Base-by-base conservation (phyloP, 495 filamentous ascomycete species). In the Neurospora sp. region DNA sequence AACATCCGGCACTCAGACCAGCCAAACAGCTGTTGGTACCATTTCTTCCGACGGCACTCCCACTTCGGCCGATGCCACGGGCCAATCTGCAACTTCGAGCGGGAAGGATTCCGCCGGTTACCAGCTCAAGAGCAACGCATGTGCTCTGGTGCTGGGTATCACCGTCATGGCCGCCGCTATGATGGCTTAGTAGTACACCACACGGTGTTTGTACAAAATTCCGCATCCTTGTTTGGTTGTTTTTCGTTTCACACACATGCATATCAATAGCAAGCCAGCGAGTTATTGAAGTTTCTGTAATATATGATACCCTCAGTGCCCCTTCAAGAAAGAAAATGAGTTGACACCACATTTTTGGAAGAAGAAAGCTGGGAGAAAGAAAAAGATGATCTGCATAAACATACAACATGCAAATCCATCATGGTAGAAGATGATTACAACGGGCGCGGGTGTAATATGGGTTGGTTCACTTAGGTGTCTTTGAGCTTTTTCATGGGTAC, bases 81-180 rank as follows among this genome's bases (percentile, higher is more conserved):
- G 39, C 0, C n/a, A 73, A 5, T 69, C 62, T 7, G 31, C 76
- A 4, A 69, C 72, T 7, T 70, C 75, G 7, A 74, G 72, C 23
- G 54, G 23, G 27, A 46, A 75, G 31, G 71, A 71, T 5, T 77
- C 79, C 4, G 69, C 72, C 0, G 80, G 72, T 27, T 74, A 72
- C 8, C 75, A 75, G 66, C 38, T 78, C 27, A 66, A 71, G 69
- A 77, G 59, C 44, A 69, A 39, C 31, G n/a, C 16, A 1, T 76
- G 54, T 39, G 72, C 74, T 20, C 76, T 73, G 3, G 72, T 74
- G 9, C n/a, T 79, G 23, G 74, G 74, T 31, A 70, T 77, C 12
- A 0, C 54, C 5, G 66, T 76, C 23, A 76, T 69, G 3, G 70
- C 75, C 39, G 46, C 77, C 14, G 74, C 75, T 37, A 70, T 79